Conservation (phyloP, 1,284 basidiomycete species). For the Papiliotrema flavescens region DNA sequence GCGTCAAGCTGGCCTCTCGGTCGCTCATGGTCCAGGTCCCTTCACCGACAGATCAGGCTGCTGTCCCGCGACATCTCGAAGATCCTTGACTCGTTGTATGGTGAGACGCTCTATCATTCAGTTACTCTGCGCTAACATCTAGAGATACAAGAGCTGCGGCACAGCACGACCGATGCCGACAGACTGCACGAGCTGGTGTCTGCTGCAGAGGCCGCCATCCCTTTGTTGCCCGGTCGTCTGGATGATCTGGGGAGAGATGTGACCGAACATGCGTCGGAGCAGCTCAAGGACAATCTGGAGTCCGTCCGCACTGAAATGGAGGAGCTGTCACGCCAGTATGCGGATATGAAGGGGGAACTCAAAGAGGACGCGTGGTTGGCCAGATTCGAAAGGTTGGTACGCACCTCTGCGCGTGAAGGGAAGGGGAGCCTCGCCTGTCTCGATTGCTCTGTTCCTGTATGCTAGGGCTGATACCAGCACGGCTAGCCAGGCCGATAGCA, state of each 20-base stretch:
- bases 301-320: slow-evolving; percentile 63
- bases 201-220: slow-evolving; percentile 17
- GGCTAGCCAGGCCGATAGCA: slow-evolving; percentile 80
- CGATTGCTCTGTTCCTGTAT: too few species aligned
- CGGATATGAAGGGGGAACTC: slow-evolving; percentile 78
- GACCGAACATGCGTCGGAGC: neutral
- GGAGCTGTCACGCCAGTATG: slow-evolving; percentile 71
- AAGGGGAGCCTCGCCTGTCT: too few species aligned
- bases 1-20: too few species aligned
- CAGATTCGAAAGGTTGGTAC: slow-evolving; percentile 78
- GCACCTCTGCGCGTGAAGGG: too few species aligned
- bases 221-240: slow-evolving; percentile 6
- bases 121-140: too few species aligned
- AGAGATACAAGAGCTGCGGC: slow-evolving; percentile 40
- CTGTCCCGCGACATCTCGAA: too few species aligned
- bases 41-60: too few species aligned
- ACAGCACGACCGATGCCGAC: slow-evolving; percentile 14
- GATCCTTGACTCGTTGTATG: too few species aligned
- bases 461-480: slow-evolving; percentile 33
- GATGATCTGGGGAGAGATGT: neutral
- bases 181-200: neutral
- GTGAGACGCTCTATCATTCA: too few species aligned
- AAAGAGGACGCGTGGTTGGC: slow-evolving; percentile 94
- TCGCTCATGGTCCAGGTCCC: too few species aligned
- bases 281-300: slow-evolving; percentile 6